A percentile compares a stretch with the other conserved stretches of the same genome.
Evolutionary conservation across 2,329 filamentous ascomycete genomes (phyloP).

Genomic region (Colletotrichum gloeosporioides): DNA sequence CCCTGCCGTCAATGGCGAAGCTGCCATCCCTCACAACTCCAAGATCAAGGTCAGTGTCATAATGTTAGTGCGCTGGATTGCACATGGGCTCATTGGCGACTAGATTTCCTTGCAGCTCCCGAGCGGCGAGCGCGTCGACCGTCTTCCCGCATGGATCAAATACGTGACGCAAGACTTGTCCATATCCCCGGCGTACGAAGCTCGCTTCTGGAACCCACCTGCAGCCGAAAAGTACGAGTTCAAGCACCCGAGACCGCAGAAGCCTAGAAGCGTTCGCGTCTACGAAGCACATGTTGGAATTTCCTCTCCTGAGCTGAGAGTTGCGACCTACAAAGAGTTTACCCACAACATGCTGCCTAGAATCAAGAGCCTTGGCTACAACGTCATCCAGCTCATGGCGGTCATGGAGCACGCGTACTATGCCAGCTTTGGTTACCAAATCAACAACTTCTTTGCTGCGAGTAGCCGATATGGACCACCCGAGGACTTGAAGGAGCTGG

Average conservation of each 20-base stretch:
- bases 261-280: constrained; percentile 85
- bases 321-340: constrained; percentile 97
- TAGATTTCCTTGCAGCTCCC: constrained; percentile 86
- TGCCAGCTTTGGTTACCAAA: constrained; percentile 97
- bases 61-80: neutral
- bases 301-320: constrained; percentile 85
- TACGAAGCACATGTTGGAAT: constrained; percentile 99
- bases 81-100: neutral
- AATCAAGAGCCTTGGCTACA: constrained; percentile 91
- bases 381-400: constrained; percentile 98
- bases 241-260: constrained; percentile 81
- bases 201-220: constrained; percentile 96
- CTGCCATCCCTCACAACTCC: constrained; percentile 88
- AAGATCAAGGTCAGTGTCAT: constrained; percentile 80
- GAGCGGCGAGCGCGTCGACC: constrained; percentile 80
- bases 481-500: constrained; percentile 94
- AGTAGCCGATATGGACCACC: constrained; percentile 94
- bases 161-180: constrained; percentile 92
- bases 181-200: constrained; percentile 92
- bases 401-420: constrained; percentile 99
- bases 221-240: constrained; percentile 77
- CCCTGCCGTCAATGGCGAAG: constrained; percentile 73
- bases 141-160: constrained; percentile 95
- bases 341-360: constrained; percentile 89
- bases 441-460: constrained; percentile 98